Evolutionary conservation across 495 filamentous ascomycete genomes (phyloP).

Genomic region (Podospora anserina): DNA sequence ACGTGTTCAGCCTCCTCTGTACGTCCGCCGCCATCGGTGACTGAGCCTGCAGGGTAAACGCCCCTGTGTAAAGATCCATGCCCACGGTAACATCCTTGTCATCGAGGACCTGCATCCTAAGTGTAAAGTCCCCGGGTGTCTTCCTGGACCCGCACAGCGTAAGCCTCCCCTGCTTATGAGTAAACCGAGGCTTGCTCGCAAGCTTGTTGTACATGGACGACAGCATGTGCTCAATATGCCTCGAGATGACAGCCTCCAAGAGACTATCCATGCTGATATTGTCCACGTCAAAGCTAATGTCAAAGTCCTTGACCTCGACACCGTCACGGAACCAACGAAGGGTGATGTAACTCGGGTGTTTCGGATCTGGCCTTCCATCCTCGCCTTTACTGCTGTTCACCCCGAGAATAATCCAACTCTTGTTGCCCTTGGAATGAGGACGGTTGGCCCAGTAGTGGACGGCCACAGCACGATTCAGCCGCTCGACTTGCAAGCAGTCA

Average conservation of each 20-base stretch:
- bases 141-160: slow-evolving; percentile 51
- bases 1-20: slow-evolving; percentile 53
- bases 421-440: slow-evolving; percentile 51
- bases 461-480: slow-evolving; percentile 71
- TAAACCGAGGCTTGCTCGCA: slow-evolving; percentile 54
- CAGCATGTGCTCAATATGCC: slow-evolving; percentile 68
- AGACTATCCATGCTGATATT: slow-evolving; percentile 69
- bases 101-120: slow-evolving; percentile 65
- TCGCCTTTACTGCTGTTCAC: slow-evolving; percentile 59
- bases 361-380: slow-evolving; percentile 33
- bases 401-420: slow-evolving; percentile 90
- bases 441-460: slow-evolving; percentile 85
- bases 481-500: slow-evolving; percentile 67
- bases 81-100: slow-evolving; percentile 56
- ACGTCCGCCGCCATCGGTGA: slow-evolving; percentile 36
- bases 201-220: slow-evolving; percentile 58
- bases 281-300: slow-evolving; percentile 62
- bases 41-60: slow-evolving; percentile 51
- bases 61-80: slow-evolving; percentile 66
- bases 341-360: slow-evolving; percentile 50
- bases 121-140: slow-evolving; percentile 61
- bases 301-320: slow-evolving; percentile 62
- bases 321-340: slow-evolving; percentile 84
- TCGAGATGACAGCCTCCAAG: slow-evolving; percentile 68
- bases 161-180: slow-evolving; percentile 52